phyloP scores from a whole-genome alignment of 2,329 filamentous ascomycete genomes.

The Metarhizium anisopliae region DNA sequence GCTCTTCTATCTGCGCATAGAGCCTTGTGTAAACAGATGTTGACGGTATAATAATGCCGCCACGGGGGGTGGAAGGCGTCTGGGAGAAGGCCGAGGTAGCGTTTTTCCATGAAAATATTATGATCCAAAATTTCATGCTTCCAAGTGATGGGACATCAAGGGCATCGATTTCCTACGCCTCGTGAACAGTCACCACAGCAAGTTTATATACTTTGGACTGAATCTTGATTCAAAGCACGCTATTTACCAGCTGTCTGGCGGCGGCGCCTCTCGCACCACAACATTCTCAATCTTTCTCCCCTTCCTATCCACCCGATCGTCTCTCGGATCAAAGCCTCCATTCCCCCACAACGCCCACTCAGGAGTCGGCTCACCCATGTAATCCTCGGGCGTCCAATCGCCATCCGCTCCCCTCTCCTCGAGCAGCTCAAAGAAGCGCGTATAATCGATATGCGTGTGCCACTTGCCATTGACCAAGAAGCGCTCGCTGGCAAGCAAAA shows the following conservation, averaged over 20 bases:
- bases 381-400: conserved; percentile 80
- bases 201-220: background rate
- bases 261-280: conserved; percentile 22
- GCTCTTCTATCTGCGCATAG: conserved; percentile 27
- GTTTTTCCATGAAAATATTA: conserved; percentile 21
- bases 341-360: conserved; percentile 95
- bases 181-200: background rate
- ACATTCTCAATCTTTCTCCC: conserved; percentile 53
- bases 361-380: conserved; percentile 74
- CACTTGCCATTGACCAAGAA: conserved; percentile 73
- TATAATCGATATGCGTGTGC: conserved; percentile 89
- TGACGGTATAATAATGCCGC: conserved; percentile 21
- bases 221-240: background rate
- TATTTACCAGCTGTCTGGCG: conserved; percentile 8
- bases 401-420: conserved; percentile 57
- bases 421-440: conserved; percentile 75
- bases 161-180: background rate
- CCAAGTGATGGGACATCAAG: background rate
- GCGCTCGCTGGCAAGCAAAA: conserved; percentile 72
- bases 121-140: conserved; percentile 8
- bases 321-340: conserved; percentile 86
- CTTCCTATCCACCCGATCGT: conserved; percentile 80
- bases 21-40: conserved; percentile 33
- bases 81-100: conserved; percentile 15
- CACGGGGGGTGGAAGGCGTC: conserved; percentile 19